A percentile compares a stretch with the other conserved stretches of the same genome.
Evolutionary conservation across 139 green algal species (phyloP).

Genomic region (Eudorina sp.): DNA sequence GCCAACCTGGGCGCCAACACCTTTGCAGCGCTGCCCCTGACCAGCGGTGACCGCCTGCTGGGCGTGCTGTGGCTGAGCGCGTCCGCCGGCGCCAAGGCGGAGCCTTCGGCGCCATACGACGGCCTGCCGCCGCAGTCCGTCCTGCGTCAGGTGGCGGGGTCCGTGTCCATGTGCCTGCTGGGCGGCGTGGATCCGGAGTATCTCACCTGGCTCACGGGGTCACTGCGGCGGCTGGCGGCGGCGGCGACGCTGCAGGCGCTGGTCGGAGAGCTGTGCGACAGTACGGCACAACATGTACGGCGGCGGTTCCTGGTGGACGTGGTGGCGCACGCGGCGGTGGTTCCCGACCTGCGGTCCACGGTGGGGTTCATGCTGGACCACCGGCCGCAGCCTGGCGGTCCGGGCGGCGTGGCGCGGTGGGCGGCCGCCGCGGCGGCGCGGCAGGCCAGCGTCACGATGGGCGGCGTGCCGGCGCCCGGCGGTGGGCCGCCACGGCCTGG

Average conservation of each 20-base stretch:
- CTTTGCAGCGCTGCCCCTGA: constrained; percentile 36
- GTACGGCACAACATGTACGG: constrained; percentile 22
- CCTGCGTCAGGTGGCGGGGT: not conserved
- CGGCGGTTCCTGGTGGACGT: constrained; percentile 38
- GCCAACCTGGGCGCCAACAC: not conserved
- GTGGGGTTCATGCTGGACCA: constrained; percentile 41
- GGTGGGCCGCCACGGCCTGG: not conserved
- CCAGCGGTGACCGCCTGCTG: constrained; percentile 17
- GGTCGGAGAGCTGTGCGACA: constrained; percentile 38
- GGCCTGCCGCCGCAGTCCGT: not conserved
- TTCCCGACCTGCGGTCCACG: constrained; percentile 3
- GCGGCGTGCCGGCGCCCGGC: not conserved
- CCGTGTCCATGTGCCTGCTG: constrained; percentile 19
- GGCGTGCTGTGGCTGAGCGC: not conserved
- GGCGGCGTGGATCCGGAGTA: constrained; percentile 28
- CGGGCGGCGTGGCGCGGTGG: constrained; percentile 15
- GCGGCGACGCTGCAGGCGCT: constrained; percentile 31
- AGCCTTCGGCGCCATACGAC: not conserved
- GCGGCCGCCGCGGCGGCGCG: not conserved
- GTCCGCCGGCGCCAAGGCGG: not conserved
- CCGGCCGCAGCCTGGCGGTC: not conserved
- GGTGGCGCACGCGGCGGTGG: constrained; percentile 22
- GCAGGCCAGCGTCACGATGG: not conserved
- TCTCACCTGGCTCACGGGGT: constrained; percentile 3
- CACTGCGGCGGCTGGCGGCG: constrained; percentile 33